Base-by-base conservation (phyloP, 495 filamentous ascomycete species). In the Tuber aestivum region DNA sequence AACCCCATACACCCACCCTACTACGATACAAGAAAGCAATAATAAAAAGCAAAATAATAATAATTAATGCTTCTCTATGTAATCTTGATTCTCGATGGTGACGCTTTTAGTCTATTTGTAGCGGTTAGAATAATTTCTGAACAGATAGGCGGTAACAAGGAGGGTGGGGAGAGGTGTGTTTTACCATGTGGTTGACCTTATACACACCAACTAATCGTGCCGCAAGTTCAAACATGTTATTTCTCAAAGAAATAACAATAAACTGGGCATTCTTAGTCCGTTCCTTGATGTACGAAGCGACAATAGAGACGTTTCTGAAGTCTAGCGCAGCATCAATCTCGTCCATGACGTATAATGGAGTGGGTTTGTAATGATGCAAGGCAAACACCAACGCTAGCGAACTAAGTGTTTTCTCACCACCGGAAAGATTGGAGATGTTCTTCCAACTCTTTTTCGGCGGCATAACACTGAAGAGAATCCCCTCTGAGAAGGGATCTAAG, bases 381-480 rank as follows among this genome's bases (percentile, higher is more conserved):
- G 95, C 95, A 87, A 99, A 99, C 56, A 99, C 95, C 77, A 99
- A 85, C 72, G 95, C 95, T 85, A 99, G 86, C 86, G 91, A 94
- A 76, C 92, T 95, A 77, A 99, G 85, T 74, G 95, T 99, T 88
- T 99, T 99, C 86, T 99, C 95, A 76, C 95, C 95, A 85, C 95
- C 95, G 35, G 89, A 92, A 77, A 99, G 83, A 82, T 99, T 99
- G 75, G 91, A 90, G 72, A 99, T 99, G 82, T 99, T 99, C 89
- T 98, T 98, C 95, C 95, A 99, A 79, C 90, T 93, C 89, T 99
- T 99, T 90, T 99, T 99, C 44, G 95, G 95, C 50, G 95, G 95
- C 95, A 99, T 99, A 73, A 99, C 95, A 71, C 90, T 93, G 85
- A 99, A 99, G 48, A 97, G 84, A 74, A 99, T 98, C 10, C 95